A percentile compares a stretch with the other conserved stretches of the same genome.
These are phyloP conservation scores for Lolium rigidum DNA, from an alignment of 176 grass and related monocot species.

Conservation along the genomic window DNA sequence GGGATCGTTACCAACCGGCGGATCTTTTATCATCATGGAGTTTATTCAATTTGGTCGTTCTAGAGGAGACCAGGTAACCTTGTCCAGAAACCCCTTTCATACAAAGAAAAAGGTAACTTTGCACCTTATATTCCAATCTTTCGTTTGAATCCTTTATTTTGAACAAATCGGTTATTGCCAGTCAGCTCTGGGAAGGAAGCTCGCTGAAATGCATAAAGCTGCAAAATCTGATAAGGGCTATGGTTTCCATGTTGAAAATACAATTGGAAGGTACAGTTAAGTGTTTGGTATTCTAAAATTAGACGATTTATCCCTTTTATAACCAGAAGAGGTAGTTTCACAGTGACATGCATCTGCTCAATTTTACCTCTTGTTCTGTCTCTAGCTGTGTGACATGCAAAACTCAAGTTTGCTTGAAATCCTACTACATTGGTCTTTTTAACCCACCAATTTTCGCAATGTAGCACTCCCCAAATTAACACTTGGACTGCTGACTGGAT, in stretches of 20 bases:
- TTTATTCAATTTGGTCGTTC: slow-evolving; percentile 87
- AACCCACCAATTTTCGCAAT: slow-evolving; percentile 19
- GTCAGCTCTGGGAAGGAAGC: slow-evolving; percentile 78
- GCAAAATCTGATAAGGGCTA: slow-evolving; percentile 76
- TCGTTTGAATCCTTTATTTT: not conserved
- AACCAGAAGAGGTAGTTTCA: not conserved
- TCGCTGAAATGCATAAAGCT: slow-evolving; percentile 84
- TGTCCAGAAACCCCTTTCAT: slow-evolving; percentile 24
- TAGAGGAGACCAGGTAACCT: slow-evolving; percentile 78
- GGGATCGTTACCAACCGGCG: slow-evolving; percentile 67
- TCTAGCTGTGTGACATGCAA: not conserved
- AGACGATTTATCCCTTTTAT: not conserved
- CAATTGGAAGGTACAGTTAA: slow-evolving; percentile 66
- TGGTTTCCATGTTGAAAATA: slow-evolving; percentile 77
- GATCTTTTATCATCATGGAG: slow-evolving; percentile 98
- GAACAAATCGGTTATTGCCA: slow-evolving; percentile 42
- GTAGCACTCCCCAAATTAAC: slow-evolving; percentile 84
- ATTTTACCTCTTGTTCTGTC: not conserved
- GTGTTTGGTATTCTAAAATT: not conserved
- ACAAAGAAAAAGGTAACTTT: slow-evolving; percentile 26
- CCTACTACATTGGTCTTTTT: not conserved
- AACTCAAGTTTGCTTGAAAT: not conserved
- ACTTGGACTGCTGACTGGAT: slow-evolving; percentile 83
- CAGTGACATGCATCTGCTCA: no score
- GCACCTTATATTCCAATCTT: slow-evolving; percentile 5